Base-by-base conservation (phyloP, 2,329 filamentous ascomycete species). In the Hymenoscyphus salicellus region DNA sequence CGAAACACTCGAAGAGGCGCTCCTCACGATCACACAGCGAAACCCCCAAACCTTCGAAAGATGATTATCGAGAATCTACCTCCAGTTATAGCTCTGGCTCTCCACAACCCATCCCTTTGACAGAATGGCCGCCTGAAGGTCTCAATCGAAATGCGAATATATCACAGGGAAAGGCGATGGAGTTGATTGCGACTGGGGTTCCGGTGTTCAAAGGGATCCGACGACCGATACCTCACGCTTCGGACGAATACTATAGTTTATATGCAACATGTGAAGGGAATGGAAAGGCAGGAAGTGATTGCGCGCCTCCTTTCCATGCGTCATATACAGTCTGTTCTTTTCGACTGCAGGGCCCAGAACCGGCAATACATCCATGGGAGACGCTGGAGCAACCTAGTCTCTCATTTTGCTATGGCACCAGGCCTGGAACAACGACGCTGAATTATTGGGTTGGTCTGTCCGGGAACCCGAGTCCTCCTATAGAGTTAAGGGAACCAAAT, bases 341-440 rank as follows among this genome's bases (percentile, higher is more conserved):
- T 60, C 55, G 66, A 41, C 60, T 74, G 20, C 68, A 70, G 58
- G 71, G 67, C 3, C 28, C 64, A 8, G 70, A 66, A 5, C 57
- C 52, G 5, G 69, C 72, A 28, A 58, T 49, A 33, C 30, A 70
- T 60, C 88, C 87, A 1, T 92, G 87, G 89, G 84, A 89, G 67
- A 88, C 89, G 1, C 79, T 92, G 30, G 90, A 93, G 73, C 89
- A 92, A 72, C 90, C 90, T 4, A 91, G 88, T 73, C 86, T 87
- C 75, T 82, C 86, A 0, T 90, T 89, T 73, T 84, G 83, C 68
- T 89, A 86, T 75, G 90, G 90, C 14, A 79, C 80, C 59, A 81
- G 84, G 26, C 86, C 89, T 0, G 90, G 90, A 5, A 92, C 89
- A 0, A 84, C 90, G 60, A 91, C 89, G 0, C 78, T 93, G 60